Evolutionary conservation across 176 grass and related monocot species (phyloP).

Genomic region (Eleusine indica): DNA sequence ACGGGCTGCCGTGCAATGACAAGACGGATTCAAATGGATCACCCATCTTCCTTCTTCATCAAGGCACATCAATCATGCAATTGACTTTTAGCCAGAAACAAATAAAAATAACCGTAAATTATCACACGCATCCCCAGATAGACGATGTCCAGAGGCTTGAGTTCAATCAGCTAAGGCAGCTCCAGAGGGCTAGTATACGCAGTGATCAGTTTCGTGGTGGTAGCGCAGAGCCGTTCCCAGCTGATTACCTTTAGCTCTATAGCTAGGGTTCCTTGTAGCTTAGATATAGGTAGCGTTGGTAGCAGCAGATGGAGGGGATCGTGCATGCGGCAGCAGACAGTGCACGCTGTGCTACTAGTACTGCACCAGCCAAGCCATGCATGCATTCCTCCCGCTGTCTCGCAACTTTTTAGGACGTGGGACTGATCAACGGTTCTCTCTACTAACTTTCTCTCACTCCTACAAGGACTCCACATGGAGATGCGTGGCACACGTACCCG

Average conservation of each 20-base stretch:
- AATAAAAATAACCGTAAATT: neutral
- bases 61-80: neutral
- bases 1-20: neutral
- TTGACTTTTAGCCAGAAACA: neutral
- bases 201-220: neutral
- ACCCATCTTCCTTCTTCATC: neutral
- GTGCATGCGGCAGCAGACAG: neutral
- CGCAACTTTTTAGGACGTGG: neutral
- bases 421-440: neutral
- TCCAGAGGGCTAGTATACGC: too few relatives aligned
- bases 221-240: neutral
- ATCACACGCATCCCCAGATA: neutral
- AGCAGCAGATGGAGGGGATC: neutral
- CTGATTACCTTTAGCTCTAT: neutral
- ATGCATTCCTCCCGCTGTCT: neutral
- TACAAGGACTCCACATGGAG: neutral
- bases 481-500: neutral
- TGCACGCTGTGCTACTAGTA: neutral
- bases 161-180: neutral
- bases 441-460: neutral
- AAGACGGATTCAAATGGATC: neutral
- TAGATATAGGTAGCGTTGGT: neutral
- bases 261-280: neutral
- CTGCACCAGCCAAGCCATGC: neutral
- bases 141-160: neutral